phyloP scores from a whole-genome alignment of 1,284 basidiomycete species.

The Anthracocystis walkeri region DNA sequence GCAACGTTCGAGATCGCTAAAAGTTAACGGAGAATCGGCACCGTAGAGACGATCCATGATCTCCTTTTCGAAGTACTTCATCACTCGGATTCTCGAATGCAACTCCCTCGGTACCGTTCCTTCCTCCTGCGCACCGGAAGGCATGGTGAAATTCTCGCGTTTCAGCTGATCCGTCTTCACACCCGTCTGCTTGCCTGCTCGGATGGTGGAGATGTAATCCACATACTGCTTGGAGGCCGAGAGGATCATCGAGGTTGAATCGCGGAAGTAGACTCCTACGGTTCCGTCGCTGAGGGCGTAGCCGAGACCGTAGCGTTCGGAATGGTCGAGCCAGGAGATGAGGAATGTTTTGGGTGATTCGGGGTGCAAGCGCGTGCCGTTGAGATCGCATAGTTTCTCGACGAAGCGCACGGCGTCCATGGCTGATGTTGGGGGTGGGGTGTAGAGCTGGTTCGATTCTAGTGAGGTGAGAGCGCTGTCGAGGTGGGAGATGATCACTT shows the following conservation, averaged over 20 bases:
- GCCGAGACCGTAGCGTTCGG: slow-evolving; percentile 98
- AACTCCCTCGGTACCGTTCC: slow-evolving; percentile 48
- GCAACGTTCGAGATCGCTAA: slow-evolving; percentile 80
- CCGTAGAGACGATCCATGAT: slow-evolving; percentile 68
- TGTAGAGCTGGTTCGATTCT: slow-evolving; percentile 75
- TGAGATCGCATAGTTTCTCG: slow-evolving; percentile 62
- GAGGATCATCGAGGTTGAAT: slow-evolving; percentile 86
- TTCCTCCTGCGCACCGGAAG: not conserved
- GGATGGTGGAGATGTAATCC: slow-evolving; percentile 60
- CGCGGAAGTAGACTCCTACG: slow-evolving; percentile 95
- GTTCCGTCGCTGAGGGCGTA: slow-evolving; percentile 95
- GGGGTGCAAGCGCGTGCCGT: slow-evolving; percentile 71
- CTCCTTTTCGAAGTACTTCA: slow-evolving; percentile 66
- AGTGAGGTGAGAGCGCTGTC: slow-evolving; percentile 78
- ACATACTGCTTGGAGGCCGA: slow-evolving; percentile 82
- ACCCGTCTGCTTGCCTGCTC: slow-evolving; percentile 10
- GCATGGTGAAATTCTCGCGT: slow-evolving; percentile 55
- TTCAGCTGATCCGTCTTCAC: slow-evolving; percentile 52
- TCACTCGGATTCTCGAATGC: slow-evolving; percentile 57
- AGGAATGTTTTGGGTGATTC: slow-evolving; percentile 87
- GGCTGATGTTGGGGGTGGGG: slow-evolving; percentile 69
- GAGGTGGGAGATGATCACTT: slow-evolving; percentile 75
- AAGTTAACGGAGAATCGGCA: slow-evolving; percentile 81
- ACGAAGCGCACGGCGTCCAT: slow-evolving; percentile 29
- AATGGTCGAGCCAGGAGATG: slow-evolving; percentile 97